Evolutionary conservation across 768 basidiomycete species (phyloP), one percentile per base, ranked within the genome.

Genomic region (Boletus subparvulus): DNA sequence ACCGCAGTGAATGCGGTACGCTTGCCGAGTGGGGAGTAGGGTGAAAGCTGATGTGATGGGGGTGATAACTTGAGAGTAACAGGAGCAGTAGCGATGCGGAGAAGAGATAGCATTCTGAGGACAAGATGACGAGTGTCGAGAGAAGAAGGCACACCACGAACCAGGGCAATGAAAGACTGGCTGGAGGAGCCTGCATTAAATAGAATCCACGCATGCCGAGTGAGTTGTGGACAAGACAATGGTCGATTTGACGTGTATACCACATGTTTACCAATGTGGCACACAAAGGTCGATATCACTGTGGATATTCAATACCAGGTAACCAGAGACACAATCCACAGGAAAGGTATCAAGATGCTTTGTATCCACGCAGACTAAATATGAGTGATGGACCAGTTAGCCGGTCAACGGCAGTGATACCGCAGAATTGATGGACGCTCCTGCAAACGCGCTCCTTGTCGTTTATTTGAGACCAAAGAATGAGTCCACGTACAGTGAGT

Each of bases 221-320:
- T 28, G 52, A 17, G 19, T 8, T 58, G 52, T 58, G 60, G 65
- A 56, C 52, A 30, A 21, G 35, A 58, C 63, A 68, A 68, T 66
- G 58, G 57, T 17, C 17, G 19, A 26, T 14, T 33, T 51, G 21
- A 46, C 39, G 21, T 41, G 33, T 12, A 37, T 44, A 26, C 41
- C 50, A 64, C 52, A 32, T 16, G n/a, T 43, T 39, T 6, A 43
- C 52, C 53, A 42, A 45, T 33, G 53, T 47, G 58, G 58, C 36
- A 21, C 16, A 58, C 54, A 61, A 56, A 52, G 55, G 55, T 16
- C 4, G 50, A 43, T 11, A 40, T 24, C 40, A 8, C 32, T 54
- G 56, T 52, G 63, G 55, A 40, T 11, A n/a, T 30, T 56, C 33
- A 9, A 44, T 49, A 19, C n/a, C 49, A 39, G 53, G 30, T 26